phyloP scores from a whole-genome alignment of 2,329 filamentous ascomycete genomes.

The Helicocarpus griseus region DNA sequence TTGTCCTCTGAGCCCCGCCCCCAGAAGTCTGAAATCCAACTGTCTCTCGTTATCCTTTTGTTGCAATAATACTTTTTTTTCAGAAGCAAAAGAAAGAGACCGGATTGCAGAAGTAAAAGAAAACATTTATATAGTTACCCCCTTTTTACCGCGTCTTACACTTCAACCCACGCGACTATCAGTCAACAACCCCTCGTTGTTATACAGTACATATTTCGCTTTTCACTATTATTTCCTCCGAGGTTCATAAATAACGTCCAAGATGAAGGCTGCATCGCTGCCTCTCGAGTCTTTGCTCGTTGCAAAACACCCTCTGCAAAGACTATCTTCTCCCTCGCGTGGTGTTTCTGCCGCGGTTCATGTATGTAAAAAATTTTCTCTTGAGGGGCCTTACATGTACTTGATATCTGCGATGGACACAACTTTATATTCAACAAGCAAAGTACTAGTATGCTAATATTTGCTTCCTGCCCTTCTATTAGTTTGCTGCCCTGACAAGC shows the following conservation, averaged over 20 bases:
- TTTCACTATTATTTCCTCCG: neutral
- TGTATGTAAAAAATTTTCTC: constrained; percentile 19
- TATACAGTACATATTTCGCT: neutral
- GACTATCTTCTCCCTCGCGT: constrained; percentile 33
- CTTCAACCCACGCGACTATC: too few species aligned
- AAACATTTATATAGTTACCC: too few species aligned
- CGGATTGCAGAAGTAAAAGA: too few species aligned
- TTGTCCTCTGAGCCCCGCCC: too few species aligned
- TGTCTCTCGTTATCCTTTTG: too few species aligned
- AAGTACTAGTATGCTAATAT: neutral
- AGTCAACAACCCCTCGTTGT: too few species aligned
- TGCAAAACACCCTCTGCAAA: constrained; percentile 33
- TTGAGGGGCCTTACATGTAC: neutral
- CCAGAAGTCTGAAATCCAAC: too few species aligned
- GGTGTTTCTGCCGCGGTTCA: constrained; percentile 35
- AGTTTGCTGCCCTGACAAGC: constrained; percentile 2
- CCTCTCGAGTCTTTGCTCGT: neutral
- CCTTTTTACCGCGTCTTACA: too few species aligned
- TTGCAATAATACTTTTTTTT: too few species aligned
- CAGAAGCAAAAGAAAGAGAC: too few species aligned
- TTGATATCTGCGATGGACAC: neutral
- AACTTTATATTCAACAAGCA: neutral
- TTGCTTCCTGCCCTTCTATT: too few species aligned
- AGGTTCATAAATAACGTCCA: neutral
- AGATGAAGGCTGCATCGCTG: neutral